Evolutionary conservation across 164 flowering plant species (phyloP), one percentile per base, ranked within the genome.

Genomic region (Cinnamomum chago): DNA sequence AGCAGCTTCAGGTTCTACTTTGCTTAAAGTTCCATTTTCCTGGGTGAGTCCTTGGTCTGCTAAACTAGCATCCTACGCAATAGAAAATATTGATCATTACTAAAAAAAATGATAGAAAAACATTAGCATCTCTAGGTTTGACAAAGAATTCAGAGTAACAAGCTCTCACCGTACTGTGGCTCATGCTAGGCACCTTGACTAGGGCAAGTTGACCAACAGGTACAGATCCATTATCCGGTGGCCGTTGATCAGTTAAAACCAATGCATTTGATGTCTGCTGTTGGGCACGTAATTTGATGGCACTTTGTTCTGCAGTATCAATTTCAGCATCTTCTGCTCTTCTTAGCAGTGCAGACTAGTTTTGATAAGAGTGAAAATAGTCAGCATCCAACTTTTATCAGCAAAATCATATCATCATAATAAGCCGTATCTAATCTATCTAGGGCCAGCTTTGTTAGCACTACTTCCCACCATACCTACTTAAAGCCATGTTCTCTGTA

Each of bases 231-330:
- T 91, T 92, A 23, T 81, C 82, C 75, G 94, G 88, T 40, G 47
- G 60, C 28, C 67, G 88, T 71, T 86, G 94, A 65, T 92, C 94
- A 58, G 94, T 85, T 60, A 94, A 88, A 77, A 89, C 95, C 80
- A 96, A 81, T 67, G 97, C 98, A 89, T 82, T 96, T 77, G 98
- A 96, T 28, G 73, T 80, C 73, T 92, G 99, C 80, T 93, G 98
- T 77, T 90, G 97, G 24, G 97, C 80, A 69, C 99, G 90, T 80
- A 89, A 80, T 83, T 87, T 94, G 75, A 96, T 84, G 75, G 99
- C 99, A 87, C 99, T 96, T 89, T 90, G 97, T 74, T 96, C 99
- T 10, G 99, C 99, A 75, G 97, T 85, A 77, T 96, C 99, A 76
- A 87, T 80, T 79, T 96, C 99, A 71, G 88, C 78, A 85, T 92